These are phyloP conservation scores for Chaetomium fimeti DNA, from an alignment of 495 filamentous ascomycete species.

Conservation along the genomic window DNA sequence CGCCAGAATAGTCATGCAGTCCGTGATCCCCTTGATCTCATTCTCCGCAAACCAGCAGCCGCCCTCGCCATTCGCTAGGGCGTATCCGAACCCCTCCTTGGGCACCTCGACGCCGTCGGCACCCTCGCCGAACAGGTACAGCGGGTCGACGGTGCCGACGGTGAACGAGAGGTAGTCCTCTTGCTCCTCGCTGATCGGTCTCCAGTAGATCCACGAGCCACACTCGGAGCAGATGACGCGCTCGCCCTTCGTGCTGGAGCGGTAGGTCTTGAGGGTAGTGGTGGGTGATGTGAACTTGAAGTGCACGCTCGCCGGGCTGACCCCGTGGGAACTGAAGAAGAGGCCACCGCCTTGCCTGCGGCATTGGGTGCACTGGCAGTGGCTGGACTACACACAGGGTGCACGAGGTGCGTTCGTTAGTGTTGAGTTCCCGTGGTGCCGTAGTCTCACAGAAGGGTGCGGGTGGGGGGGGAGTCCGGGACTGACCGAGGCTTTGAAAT, in stretches of 20 bases:
- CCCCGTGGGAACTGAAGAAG: conserved; percentile 34
- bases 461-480: not conserved
- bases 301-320: conserved; percentile 8
- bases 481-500: conserved; percentile 37
- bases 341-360: conserved; percentile 39
- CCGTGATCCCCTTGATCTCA: conserved; percentile 44
- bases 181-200: conserved; percentile 12
- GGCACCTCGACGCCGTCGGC: conserved; percentile 26
- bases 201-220: conserved; percentile 42
- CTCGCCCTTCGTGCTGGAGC: conserved; percentile 32
- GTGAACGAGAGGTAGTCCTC: conserved; percentile 26
- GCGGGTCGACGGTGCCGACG: conserved; percentile 39
- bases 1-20: conserved; percentile 26
- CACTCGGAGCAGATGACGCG: conserved; percentile 42
- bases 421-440: too few relatives aligned
- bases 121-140: conserved; percentile 39
- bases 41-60: conserved; percentile 34
- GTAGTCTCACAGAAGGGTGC: too few relatives aligned
- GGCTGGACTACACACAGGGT: conserved; percentile 28
- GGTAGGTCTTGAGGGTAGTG: conserved; percentile 33
- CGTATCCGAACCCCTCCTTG: conserved; percentile 34
- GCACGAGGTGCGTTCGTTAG: too few relatives aligned
- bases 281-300: conserved; percentile 30
- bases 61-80: conserved; percentile 31
- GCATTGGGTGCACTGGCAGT: conserved; percentile 46